Percentiles rank a stretch among this genome's conserved stretches.
Evolutionary conservation across 805 yeast genomes (phyloP).

Genomic region (Pichia cephalocereana): DNA sequence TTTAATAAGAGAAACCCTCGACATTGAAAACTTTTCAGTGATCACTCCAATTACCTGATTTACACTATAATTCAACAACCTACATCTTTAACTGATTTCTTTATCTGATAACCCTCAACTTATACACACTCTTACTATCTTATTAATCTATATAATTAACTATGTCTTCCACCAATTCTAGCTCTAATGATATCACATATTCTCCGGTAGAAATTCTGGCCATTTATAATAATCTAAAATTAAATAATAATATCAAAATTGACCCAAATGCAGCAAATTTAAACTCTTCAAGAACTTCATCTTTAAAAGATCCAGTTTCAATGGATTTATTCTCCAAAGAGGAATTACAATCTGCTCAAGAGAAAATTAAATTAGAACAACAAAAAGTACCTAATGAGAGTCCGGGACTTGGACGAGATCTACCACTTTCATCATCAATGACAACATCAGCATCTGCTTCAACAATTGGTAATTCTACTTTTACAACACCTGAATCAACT

Average conservation of each 20-base stretch:
- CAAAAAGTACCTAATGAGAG: too few species aligned
- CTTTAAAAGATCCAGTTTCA: not conserved
- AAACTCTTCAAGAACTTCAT: conserved; percentile 4
- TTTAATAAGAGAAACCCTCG: too few species aligned
- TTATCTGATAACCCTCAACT: too few species aligned
- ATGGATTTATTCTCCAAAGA: not conserved
- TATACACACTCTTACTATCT: too few species aligned
- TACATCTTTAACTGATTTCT: too few species aligned
- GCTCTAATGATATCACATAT: not conserved
- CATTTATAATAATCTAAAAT: not conserved
- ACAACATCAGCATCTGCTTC: too few species aligned
- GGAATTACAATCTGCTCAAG: not conserved
- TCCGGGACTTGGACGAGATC: too few species aligned
- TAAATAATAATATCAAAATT: not conserved
- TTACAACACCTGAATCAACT: not conserved
- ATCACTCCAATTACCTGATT: too few species aligned
- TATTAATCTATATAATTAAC: not conserved
- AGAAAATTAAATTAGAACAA: not conserved
- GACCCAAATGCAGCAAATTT: conserved; percentile 1
- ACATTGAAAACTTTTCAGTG: too few species aligned
- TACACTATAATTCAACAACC: too few species aligned
- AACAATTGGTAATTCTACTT: not conserved
- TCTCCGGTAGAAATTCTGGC: not conserved
- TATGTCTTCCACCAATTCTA: not conserved
- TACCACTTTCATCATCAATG: not conserved